Base-by-base conservation (phyloP, 2,329 filamentous ascomycete genomes). In the Colletotrichum orbiculare region DNA sequence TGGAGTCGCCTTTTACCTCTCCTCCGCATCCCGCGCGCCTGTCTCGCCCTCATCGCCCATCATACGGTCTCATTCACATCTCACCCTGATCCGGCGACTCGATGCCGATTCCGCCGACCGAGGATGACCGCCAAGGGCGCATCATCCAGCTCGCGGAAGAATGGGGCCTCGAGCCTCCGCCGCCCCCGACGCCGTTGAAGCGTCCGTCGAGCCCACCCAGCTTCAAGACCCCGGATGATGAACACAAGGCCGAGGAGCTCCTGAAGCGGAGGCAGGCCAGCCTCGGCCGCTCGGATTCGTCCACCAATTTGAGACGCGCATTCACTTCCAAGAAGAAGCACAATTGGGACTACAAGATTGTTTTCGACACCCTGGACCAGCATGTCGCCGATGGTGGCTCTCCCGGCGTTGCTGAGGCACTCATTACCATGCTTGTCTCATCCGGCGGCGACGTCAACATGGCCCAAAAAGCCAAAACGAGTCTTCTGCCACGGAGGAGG, bases 361-460 rank as follows among this genome's bases (percentile, higher is more conserved):
- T 87, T 17, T 82, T 87, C 54, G 81, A 83, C 53, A 81, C 82
- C 12, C 76, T 88, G 56, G 76, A 82, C 50, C 75, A 76, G 46
- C 84, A 85, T 70, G 78, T 88, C 60, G 73, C 77, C 41, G 83
- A 80, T 50, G 75, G 74, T 13, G 85, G 85, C 11, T 80, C 83
- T 0, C 80, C 85, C 0, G 85, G 82, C 8, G 81, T 88, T 5
- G 85, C 84, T n/a, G 83, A 87, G 70, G 83, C 83, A 0, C 77
- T 88, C 33, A 80, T 88, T 37, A 76, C 73, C 4, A 85, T 83
- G 72, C 74, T 88, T 39, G 76, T 78, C 41, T 73, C 77, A 1
- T 80, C 78, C 1, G 86, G 86, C 12, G 82, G 85, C 4, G 82
- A 86, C 55, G 71, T 87, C 12, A 83, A 84, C 57, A 72, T 78